Percentiles rank a stretch among this genome's conserved stretches.
Conservation (phyloP, 108 stramenopile species). For the Phaeodactylum tricornutum region DNA sequence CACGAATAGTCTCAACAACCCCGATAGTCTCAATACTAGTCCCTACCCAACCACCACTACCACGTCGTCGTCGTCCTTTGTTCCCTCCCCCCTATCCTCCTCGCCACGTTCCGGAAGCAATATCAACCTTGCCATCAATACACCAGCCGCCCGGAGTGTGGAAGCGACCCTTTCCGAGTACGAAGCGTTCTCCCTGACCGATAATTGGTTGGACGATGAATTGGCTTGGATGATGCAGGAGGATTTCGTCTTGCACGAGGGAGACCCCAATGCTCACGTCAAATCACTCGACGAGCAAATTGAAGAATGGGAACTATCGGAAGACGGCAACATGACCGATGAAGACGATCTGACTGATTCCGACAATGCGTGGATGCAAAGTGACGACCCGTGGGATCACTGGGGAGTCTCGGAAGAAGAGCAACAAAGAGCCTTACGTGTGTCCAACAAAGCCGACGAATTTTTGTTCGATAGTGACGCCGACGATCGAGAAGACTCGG, state of each 20-base stretch:
- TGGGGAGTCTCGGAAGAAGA: slow-evolving; percentile 17
- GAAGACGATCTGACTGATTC: slow-evolving; percentile 9
- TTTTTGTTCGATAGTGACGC: slow-evolving; percentile 9
- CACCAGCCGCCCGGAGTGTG: slow-evolving; percentile 26
- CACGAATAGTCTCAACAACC: not conserved
- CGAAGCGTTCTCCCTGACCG: slow-evolving; percentile 34
- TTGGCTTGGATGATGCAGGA: slow-evolving; percentile 21
- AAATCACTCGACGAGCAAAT: slow-evolving; percentile 25
- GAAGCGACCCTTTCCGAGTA: slow-evolving; percentile 56
- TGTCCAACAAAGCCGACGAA: not conserved
- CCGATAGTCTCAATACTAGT: not conserved
- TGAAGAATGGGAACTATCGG: slow-evolving; percentile 31
- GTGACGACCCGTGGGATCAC: slow-evolving; percentile 72
- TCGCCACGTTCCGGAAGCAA: not conserved
- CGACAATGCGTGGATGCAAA: slow-evolving; percentile 11
- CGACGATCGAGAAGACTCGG: slow-evolving; percentile 21
- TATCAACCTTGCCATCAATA: not conserved
- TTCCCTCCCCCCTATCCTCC: slow-evolving; percentile 1
- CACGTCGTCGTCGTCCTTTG: not conserved
- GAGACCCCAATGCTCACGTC: slow-evolving; percentile 17
- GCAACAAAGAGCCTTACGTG: slow-evolving; percentile 1
- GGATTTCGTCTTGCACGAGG: slow-evolving; percentile 28
- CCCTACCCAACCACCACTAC: not conserved
- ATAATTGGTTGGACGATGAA: slow-evolving; percentile 69
- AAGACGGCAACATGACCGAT: slow-evolving; percentile 24